A percentile compares a stretch with the other conserved stretches of the same genome.
phyloP scores from a whole-genome alignment of 169 alveolate genomes.

The Cryptosporidium viatorum region DNA sequence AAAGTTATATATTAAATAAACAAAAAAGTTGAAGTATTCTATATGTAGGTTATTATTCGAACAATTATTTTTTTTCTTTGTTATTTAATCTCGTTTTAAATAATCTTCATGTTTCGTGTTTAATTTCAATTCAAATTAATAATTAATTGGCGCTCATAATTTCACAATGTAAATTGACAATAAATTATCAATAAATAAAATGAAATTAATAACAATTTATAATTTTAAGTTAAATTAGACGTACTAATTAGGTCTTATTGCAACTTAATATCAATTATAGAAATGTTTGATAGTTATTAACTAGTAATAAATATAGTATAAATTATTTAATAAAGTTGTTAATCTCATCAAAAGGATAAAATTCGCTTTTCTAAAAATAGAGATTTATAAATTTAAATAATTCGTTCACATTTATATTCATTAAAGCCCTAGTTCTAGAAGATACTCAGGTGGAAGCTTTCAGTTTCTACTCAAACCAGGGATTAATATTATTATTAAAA shows the following conservation, averaged over 20 bases:
- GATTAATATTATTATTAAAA: not conserved
- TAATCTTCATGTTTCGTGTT: not conserved
- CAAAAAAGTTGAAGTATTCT: too few relatives aligned
- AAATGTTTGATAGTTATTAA: not conserved
- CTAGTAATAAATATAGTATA: not conserved
- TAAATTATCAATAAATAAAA: not conserved
- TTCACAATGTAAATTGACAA: not conserved
- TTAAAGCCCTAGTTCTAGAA: not conserved
- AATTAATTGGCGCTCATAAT: not conserved
- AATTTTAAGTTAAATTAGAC: not conserved
- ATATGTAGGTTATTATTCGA: too few relatives aligned
- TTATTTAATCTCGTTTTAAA: not conserved
- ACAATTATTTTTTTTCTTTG: not conserved
- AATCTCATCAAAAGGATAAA: not conserved
- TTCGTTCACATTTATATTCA: not conserved
- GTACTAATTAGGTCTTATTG: conserved; percentile 8
- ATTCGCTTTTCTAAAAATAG: not conserved
- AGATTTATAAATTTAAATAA: not conserved
- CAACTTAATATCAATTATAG: not conserved
- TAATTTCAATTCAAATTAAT: too few relatives aligned
- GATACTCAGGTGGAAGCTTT: not conserved
- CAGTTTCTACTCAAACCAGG: not conserved
- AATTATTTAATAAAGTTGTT: not conserved
- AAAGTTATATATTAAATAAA: too few relatives aligned
- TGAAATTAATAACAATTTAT: not conserved